These are phyloP conservation scores for Cyanodermella asteris DNA, from an alignment of 2,329 filamentous ascomycete species.

Conservation along the genomic window DNA sequence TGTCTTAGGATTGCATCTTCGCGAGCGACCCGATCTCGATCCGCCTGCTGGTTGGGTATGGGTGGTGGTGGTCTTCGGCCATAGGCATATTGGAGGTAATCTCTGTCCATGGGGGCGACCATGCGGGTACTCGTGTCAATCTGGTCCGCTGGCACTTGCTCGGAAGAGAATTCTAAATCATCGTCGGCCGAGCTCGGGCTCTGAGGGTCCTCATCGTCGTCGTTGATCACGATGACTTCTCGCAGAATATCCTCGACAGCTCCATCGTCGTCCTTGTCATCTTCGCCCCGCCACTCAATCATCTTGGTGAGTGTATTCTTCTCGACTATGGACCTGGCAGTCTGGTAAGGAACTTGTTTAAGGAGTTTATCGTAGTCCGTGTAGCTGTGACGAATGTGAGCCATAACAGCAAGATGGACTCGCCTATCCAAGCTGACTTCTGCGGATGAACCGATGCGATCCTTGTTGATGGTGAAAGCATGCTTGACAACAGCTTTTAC, in stretches of 20 bases:
- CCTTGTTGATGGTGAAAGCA: constrained; percentile 19
- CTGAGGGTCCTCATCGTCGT: constrained; percentile 37
- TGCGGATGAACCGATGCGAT: constrained; percentile 17
- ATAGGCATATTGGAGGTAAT: too few species aligned
- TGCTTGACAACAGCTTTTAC: constrained; percentile 15
- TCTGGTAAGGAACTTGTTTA: constrained; percentile 27
- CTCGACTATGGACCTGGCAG: constrained; percentile 33
- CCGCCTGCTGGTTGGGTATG: too few species aligned
- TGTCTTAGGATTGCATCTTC: too few species aligned
- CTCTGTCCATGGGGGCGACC: too few species aligned
- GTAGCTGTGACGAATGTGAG: constrained; percentile 21
- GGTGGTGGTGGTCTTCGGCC: too few species aligned
- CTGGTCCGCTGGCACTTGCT: too few species aligned
- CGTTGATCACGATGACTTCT: constrained; percentile 41
- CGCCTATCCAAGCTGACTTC: constrained; percentile 15
- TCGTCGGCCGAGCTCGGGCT: too few species aligned
- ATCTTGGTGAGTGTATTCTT: constrained; percentile 32
- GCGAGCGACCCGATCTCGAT: too few species aligned
- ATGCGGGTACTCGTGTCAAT: too few species aligned
- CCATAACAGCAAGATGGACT: constrained; percentile 18
- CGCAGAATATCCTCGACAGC: constrained; percentile 40
- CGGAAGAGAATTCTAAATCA: too few species aligned
- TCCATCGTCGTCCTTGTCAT: constrained; percentile 25
- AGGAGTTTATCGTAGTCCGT: constrained; percentile 17
- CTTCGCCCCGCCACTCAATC: constrained; percentile 40